These are phyloP conservation scores for Aureobasidium sp. DNA, from an alignment of 2,329 filamentous ascomycete species.

Conservation along the genomic window DNA sequence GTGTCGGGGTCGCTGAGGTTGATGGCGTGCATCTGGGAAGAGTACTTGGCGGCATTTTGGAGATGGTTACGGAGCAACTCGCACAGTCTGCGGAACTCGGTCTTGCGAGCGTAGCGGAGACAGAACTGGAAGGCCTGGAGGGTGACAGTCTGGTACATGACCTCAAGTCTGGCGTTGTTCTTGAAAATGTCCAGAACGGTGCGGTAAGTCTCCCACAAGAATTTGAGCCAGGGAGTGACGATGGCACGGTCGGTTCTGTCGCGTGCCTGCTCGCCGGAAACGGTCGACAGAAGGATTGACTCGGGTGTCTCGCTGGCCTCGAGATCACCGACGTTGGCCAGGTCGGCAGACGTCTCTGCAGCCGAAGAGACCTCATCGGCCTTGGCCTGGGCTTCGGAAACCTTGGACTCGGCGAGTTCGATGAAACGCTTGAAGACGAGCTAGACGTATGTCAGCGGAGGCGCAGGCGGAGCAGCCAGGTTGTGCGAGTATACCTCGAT, in stretches of 20 bases:
- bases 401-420: slow-evolving; percentile 91
- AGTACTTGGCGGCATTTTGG: slow-evolving; percentile 98
- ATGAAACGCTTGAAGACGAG: slow-evolving; percentile 97
- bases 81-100: slow-evolving; percentile 96
- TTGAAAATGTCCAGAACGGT: slow-evolving; percentile 97
- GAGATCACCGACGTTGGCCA: slow-evolving; percentile 81
- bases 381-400: slow-evolving; percentile 90
- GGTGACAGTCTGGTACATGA: slow-evolving; percentile 97
- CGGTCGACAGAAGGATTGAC: slow-evolving; percentile 93
- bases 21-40: slow-evolving; percentile 97
- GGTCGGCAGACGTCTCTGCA: slow-evolving; percentile 66
- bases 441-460: slow-evolving; percentile 35
- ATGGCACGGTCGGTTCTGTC: slow-evolving; percentile 97
- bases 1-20: slow-evolving; percentile 97
- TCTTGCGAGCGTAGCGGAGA: slow-evolving; percentile 96
- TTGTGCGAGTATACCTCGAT: slow-evolving; percentile 65
- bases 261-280: slow-evolving; percentile 94
- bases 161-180: slow-evolving; percentile 95
- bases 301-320: slow-evolving; percentile 97
- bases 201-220: slow-evolving; percentile 98
- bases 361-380: slow-evolving; percentile 89
- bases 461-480: not conserved
- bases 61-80: slow-evolving; percentile 98
- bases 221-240: slow-evolving; percentile 98
- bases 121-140: slow-evolving; percentile 99